A percentile compares a stretch with the other conserved stretches of the same genome.
These are phyloP conservation scores for Cyamopsis tetragonoloba DNA, from an alignment of 306 rosid genomes.

Conservation along the genomic window DNA sequence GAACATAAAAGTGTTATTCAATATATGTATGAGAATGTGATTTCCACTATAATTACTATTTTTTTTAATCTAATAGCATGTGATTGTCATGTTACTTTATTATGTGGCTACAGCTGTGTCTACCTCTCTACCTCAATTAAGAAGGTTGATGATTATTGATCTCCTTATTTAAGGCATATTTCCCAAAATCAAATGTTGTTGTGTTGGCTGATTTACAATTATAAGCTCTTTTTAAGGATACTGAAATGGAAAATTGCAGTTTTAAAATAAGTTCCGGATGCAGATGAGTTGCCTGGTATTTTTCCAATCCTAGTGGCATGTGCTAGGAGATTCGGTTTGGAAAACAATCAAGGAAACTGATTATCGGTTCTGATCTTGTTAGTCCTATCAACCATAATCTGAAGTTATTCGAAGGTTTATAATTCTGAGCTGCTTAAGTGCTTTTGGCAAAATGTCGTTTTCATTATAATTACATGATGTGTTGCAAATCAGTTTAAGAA, in stretches of 20 bases:
- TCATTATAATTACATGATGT: too few relatives aligned
- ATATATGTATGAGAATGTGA: constrained; percentile 45
- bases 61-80: constrained; percentile 13
- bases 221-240: background rate
- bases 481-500: too few relatives aligned
- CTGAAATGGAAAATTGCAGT: background rate
- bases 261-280: background rate
- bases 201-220: background rate
- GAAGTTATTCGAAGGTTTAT: too few relatives aligned
- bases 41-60: constrained; percentile 22
- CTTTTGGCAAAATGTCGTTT: too few relatives aligned
- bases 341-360: background rate
- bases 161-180: background rate
- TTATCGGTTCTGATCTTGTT: background rate
- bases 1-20: constrained; percentile 60
- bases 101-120: constrained; percentile 20
- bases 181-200: background rate
- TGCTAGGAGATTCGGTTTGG: background rate
- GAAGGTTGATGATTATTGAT: background rate
- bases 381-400: background rate
- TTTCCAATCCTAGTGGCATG: background rate
- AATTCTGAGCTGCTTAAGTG: too few relatives aligned
- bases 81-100: constrained; percentile 10
- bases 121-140: background rate
- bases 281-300: background rate